Percentiles rank a stretch among this genome's conserved stretches.
Conservation (phyloP, 2,329 filamentous ascomycete species). For the Penicillium sp. region DNA sequence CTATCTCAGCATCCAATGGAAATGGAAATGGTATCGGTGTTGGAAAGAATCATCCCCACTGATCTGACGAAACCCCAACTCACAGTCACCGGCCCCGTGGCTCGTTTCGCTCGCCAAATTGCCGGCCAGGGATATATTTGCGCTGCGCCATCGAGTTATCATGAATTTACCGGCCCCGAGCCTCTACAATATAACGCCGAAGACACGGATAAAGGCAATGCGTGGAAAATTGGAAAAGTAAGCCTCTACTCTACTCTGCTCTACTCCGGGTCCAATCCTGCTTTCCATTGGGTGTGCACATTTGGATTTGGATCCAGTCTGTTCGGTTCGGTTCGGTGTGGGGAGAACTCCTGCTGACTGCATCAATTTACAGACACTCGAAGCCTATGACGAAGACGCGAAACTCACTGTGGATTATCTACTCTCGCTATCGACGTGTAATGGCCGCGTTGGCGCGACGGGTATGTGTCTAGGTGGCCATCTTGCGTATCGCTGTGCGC, state of each 20-base stretch:
- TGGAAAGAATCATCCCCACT: background rate
- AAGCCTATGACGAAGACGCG: conserved; percentile 84
- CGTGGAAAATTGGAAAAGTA: conserved; percentile 81
- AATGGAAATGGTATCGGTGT: too few relatives aligned
- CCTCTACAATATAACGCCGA: conserved; percentile 82
- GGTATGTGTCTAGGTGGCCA: conserved; percentile 96
- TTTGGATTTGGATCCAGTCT: too few relatives aligned
- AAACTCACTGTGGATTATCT: conserved; percentile 70
- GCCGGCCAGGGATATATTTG: conserved; percentile 92
- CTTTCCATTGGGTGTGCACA: too few relatives aligned
- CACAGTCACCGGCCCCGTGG: conserved; percentile 89
- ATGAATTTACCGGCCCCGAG: conserved; percentile 88
- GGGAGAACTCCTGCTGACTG: background rate
- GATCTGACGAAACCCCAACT: background rate
- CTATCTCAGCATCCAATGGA: too few relatives aligned
- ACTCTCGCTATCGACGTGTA: conserved; percentile 75
- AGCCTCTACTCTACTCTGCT: conserved; percentile 3
- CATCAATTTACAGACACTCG: conserved; percentile 62
- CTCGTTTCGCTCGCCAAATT: conserved; percentile 88
- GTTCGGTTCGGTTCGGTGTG: too few relatives aligned
- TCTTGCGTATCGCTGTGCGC: conserved; percentile 72
- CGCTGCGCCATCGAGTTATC: conserved; percentile 86
- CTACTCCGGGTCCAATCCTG: too few relatives aligned
- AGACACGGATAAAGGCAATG: conserved; percentile 85
- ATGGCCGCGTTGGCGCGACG: conserved; percentile 75